Conservation (phyloP, 495 filamentous ascomycete genomes). For the Arthonia radiata region DNA sequence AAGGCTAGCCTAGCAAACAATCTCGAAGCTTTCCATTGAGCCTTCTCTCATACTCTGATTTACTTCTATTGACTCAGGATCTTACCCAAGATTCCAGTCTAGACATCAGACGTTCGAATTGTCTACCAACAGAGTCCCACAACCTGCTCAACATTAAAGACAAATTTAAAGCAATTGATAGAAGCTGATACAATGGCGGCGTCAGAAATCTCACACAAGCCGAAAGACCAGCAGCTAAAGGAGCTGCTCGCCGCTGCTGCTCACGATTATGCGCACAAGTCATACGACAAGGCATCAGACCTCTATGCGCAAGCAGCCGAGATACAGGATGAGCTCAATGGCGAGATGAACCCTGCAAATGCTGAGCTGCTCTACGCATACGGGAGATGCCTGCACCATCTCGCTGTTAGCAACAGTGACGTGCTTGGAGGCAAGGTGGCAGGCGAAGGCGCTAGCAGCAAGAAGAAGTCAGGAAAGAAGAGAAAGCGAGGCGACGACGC, state of each 20-base stretch:
- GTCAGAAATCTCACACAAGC: no score
- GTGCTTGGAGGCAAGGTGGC: slow-evolving; percentile 68
- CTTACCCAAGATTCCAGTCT: no score
- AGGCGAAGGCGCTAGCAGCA: slow-evolving; percentile 19
- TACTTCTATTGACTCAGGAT: no score
- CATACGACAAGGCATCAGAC: slow-evolving; percentile 64
- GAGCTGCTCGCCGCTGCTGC: slow-evolving; percentile 30
- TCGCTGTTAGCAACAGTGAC: slow-evolving; percentile 81
- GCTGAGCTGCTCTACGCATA: slow-evolving; percentile 85
- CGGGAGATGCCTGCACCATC: slow-evolving; percentile 74
- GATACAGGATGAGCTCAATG: slow-evolving; percentile 73
- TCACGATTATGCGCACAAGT: slow-evolving; percentile 57
- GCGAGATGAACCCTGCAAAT: slow-evolving; percentile 71
- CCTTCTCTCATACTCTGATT: no score
- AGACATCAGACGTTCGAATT: no score
- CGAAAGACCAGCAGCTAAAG: no score
- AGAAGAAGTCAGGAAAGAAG: slow-evolving; percentile 21
- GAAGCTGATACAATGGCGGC: no score
- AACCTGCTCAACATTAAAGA: no score
- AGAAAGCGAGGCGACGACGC: slow-evolving; percentile 10
- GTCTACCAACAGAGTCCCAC: no score
- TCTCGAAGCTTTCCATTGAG: no score
- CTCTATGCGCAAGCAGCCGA: slow-evolving; percentile 70
- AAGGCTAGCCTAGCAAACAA: no score
- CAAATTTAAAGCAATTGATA: no score